Conservation (phyloP, 805 yeast species). For the Yamadazyma phyllophila region DNA sequence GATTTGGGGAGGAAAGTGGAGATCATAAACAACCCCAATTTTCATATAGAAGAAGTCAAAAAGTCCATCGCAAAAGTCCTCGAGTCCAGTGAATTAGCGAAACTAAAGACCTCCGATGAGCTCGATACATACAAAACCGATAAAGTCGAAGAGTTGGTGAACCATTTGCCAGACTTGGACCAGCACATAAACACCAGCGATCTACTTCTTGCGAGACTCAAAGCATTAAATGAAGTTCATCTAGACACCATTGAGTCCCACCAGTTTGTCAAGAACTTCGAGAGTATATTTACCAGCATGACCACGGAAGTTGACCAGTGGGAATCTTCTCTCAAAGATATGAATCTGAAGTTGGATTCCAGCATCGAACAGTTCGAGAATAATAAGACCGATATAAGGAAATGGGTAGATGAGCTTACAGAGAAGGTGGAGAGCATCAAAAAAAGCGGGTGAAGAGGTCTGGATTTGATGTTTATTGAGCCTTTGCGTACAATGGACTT, state of each 20-base stretch:
- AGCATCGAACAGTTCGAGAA: conserved; percentile 21
- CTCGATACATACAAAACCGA: conserved; percentile 7
- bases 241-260: conserved; percentile 29
- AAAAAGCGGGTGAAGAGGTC: background rate
- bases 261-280: conserved; percentile 24
- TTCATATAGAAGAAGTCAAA: conserved; percentile 23
- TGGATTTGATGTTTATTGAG: too few species aligned
- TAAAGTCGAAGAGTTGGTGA: conserved; percentile 25
- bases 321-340: conserved; percentile 23
- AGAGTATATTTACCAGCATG: conserved; percentile 23
- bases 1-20: conserved; percentile 33
- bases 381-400: conserved; percentile 21
- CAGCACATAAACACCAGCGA: conserved; percentile 23
- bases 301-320: conserved; percentile 27
- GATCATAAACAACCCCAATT: conserved; percentile 35
- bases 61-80: conserved; percentile 22
- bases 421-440: background rate
- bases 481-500: too few species aligned
- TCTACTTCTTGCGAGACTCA: conserved; percentile 25
- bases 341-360: conserved; percentile 23
- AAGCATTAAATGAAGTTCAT: conserved; percentile 32
- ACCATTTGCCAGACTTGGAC: conserved; percentile 26
- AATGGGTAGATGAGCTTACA: conserved; percentile 17
- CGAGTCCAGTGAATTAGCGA: conserved; percentile 25
- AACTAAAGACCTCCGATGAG: conserved; percentile 3